A percentile compares a stretch with the other conserved stretches of the same genome.
phyloP scores from a whole-genome alignment of 495 filamentous ascomycete genomes.

The Aspergillus kassunensis region DNA sequence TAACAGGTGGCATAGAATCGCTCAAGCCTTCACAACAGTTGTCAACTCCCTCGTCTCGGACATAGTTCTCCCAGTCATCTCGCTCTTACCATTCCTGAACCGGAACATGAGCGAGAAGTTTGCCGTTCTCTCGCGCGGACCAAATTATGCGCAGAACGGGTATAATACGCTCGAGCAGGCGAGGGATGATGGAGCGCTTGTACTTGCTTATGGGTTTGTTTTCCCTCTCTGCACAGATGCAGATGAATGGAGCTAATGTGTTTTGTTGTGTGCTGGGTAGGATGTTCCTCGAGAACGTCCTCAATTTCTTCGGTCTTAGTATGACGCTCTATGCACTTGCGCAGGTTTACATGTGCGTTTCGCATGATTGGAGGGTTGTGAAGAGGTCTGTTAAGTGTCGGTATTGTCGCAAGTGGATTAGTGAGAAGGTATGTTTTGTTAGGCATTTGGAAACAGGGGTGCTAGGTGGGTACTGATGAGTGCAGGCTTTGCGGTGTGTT shows the following conservation, averaged over 20 bases:
- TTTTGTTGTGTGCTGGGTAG: constrained; percentile 25
- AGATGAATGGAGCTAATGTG: background rate
- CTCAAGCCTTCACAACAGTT: constrained; percentile 66
- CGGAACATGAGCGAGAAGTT: constrained; percentile 76
- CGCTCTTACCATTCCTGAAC: constrained; percentile 63
- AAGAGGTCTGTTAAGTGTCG: constrained; percentile 66
- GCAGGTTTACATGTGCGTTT: constrained; percentile 57
- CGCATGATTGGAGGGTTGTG: constrained; percentile 63
- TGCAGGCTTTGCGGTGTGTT: background rate
- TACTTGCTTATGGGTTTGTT: constrained; percentile 65
- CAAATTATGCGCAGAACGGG: constrained; percentile 43
- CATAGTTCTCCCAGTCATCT: constrained; percentile 64
- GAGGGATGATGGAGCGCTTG: constrained; percentile 64
- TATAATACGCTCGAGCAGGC: constrained; percentile 71
- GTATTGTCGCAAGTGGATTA: constrained; percentile 67
- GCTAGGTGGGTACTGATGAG: background rate
- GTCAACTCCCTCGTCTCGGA: constrained; percentile 71
- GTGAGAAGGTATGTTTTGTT: constrained; percentile 52
- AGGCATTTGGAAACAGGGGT: background rate
- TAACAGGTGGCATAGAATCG: constrained; percentile 60
- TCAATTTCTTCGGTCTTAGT: constrained; percentile 65
- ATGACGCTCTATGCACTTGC: constrained; percentile 62
- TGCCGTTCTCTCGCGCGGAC: constrained; percentile 56
- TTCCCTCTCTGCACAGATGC: background rate
- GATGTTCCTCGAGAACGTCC: constrained; percentile 59